Evolutionary conservation across 805 yeast genomes (phyloP), one percentile per base, ranked within the genome.

Genomic region (Pichia cephalocereana): DNA sequence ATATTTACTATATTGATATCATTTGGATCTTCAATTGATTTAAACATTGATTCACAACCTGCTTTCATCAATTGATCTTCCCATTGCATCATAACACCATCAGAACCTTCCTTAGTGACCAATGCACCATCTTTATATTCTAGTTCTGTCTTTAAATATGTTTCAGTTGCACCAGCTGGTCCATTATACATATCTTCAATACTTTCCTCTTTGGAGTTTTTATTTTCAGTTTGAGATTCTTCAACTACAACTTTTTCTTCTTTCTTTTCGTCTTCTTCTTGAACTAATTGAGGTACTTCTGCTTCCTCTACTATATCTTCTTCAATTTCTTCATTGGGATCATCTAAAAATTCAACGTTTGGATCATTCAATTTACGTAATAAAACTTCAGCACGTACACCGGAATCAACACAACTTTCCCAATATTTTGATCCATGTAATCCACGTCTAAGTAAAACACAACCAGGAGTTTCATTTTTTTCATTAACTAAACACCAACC

Each of bases 1-100:
- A 90, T 86, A 58, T 90, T 90, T 37, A 91, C 69, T 2, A 91
- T 79, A 38, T 70, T 75, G 10, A 70, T 61, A 36, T 71, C 70
- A 1, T 62, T 62, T 2, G 60, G 64, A 30, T 56, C 67, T 8
- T 58, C 62, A 12, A 67, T 57, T 1, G 77, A 70, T 43, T 70
- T 70, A 61, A 83, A 81, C n/a, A 91, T 62, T 0, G 91, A 69
- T 34, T 84, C 80, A 47, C 95, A 83, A 1, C 95, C 95, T 15
- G 82, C 71, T 46, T 74, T 70, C 98, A 90, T 90, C 48, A 90
- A 70, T 19, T 80, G 77, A 6, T 79, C 74, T 62, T 90, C 98
- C 98, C 98, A 90, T 56, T 83, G 84, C 98, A 90, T 90, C 98
- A 90, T 90, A 3, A 90, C 97, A 17, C 96, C 98, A 58, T 90